Percentiles rank a stretch among this genome's conserved stretches.
These are phyloP conservation scores for Agroathelia rolfsii DNA, from an alignment of 1,284 basidiomycete genomes.

Conservation along the genomic window DNA sequence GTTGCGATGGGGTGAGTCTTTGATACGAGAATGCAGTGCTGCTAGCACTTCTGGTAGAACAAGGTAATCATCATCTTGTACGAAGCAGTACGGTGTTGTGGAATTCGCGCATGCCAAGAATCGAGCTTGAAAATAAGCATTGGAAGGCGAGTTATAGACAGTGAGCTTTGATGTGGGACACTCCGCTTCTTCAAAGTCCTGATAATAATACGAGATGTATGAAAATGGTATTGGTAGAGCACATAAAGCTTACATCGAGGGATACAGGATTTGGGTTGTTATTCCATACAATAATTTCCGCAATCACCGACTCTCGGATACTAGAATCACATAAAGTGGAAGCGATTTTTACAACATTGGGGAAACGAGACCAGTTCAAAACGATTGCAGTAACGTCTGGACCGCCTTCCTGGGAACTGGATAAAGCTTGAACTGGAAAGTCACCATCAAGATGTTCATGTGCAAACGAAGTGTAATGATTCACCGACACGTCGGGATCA, in stretches of 20 bases:
- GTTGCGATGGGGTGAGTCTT: no score
- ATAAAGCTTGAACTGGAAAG: no score
- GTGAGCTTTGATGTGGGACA: slow-evolving; percentile 36
- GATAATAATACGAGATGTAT: no score
- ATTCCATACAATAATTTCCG: slow-evolving; percentile 52
- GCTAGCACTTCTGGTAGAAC: slow-evolving; percentile 46
- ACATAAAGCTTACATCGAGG: no score
- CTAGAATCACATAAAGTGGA: slow-evolving; percentile 38
- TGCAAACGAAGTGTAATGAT: slow-evolving; percentile 12
- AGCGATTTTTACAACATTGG: slow-evolving; percentile 48
- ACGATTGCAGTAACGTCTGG: slow-evolving; percentile 44
- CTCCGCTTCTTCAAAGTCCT: slow-evolving; percentile 37
- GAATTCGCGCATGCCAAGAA: slow-evolving; percentile 49
- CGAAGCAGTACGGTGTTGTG: slow-evolving; percentile 46
- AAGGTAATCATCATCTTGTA: slow-evolving; percentile 68
- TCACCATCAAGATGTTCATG: no score
- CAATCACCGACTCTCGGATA: slow-evolving; percentile 38
- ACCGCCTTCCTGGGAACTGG: no score
- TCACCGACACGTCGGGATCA: slow-evolving; percentile 12
- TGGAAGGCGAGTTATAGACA: slow-evolving; percentile 48
- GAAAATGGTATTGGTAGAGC: no score
- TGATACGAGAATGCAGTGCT: slow-evolving; percentile 34
- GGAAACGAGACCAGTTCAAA: slow-evolving; percentile 55
- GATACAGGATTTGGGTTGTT: slow-evolving; percentile 39
- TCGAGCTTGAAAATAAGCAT: slow-evolving; percentile 56